Percentiles rank a stretch among this genome's conserved stretches.
Conservation (phyloP, 2,329 filamentous ascomycete genomes). For the Neodidymelliopsis sp. region DNA sequence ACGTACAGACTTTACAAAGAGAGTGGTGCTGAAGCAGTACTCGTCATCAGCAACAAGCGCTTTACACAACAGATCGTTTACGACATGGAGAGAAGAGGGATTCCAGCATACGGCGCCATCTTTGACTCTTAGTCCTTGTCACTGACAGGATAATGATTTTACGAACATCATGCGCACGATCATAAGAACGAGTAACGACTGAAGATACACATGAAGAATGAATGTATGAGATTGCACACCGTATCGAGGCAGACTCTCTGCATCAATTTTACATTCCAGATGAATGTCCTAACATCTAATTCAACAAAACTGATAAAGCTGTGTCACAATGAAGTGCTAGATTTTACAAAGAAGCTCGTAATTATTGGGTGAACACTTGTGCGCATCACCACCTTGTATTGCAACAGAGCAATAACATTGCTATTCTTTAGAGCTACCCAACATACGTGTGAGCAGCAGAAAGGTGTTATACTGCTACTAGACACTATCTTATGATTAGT, state of each 20-base stretch:
- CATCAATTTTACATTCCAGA: too few species aligned
- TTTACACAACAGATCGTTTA: constrained; percentile 76
- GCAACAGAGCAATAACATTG: too few species aligned
- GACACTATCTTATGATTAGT: too few species aligned
- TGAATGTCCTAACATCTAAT: too few species aligned
- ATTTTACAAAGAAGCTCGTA: too few species aligned
- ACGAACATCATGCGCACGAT: neutral
- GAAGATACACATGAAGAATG: neutral
- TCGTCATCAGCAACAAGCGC: constrained; percentile 76
- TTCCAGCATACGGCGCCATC: constrained; percentile 76
- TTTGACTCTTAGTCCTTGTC: constrained; percentile 65
- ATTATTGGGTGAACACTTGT: too few species aligned
- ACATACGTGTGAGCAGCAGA: too few species aligned
- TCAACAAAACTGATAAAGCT: too few species aligned
- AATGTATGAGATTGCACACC: neutral
- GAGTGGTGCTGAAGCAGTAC: constrained; percentile 70
- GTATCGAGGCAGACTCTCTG: neutral
- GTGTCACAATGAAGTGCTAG: too few species aligned
- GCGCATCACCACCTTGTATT: too few species aligned
- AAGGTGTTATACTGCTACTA: too few species aligned
- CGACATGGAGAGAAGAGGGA: constrained; percentile 70
- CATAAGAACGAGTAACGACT: neutral
- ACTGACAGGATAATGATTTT: neutral
- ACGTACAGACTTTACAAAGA: constrained; percentile 62
- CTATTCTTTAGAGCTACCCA: too few species aligned